Base-by-base conservation (phyloP, 176 grass and related monocot genomes). In the Tillandsia leiboldiana region DNA sequence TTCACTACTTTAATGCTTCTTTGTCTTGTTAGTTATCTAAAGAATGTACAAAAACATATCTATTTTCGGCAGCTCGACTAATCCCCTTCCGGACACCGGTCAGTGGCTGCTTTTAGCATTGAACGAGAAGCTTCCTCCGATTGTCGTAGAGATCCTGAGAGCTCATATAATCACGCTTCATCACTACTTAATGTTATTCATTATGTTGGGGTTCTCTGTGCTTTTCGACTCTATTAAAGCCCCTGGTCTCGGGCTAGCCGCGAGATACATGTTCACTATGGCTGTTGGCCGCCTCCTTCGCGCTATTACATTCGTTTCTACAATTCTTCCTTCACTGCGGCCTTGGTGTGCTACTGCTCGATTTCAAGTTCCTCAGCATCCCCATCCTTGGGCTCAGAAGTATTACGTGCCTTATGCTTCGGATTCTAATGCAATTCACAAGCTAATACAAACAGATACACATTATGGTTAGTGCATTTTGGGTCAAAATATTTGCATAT, bases 201-300 rank as follows among this genome's bases (percentile, higher is more conserved):
- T 87, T 63, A 96, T 96, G 89, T 78, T 96, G 75, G 89, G 53
- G 1, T 92, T 96, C 75, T 96, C 93, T 13, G 79, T 91, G 62
- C 53, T 88, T 12, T 96, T 96, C 65, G 65, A 80, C 67, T 96
- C 83, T 63, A 84, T 96, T 67, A 92, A 92, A 92, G 73, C 86
- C 48, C 93, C 93, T 64, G 93, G 93, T 28, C 83, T 96, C 65
- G 93, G 89, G 18, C 72, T 92, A 14, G 88, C 71, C 12, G 81
- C 93, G 73, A 86, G 86, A 65, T 96, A 92, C 64, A 90, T 96
- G 87, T 96, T 96, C 79, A 92, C 79, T 18, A 85, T 96, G 88
- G 89, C 83, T 3, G 74, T 92, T 71, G 89, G 93, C 2, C 83
- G 93, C 66, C 70, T 90, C 53, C 86, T 97, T 67, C 78, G 93